A percentile compares a stretch with the other conserved stretches of the same genome.
Evolutionary conservation across 2,329 filamentous ascomycete species (phyloP).

Genomic region (Rachicladosporium sp.): DNA sequence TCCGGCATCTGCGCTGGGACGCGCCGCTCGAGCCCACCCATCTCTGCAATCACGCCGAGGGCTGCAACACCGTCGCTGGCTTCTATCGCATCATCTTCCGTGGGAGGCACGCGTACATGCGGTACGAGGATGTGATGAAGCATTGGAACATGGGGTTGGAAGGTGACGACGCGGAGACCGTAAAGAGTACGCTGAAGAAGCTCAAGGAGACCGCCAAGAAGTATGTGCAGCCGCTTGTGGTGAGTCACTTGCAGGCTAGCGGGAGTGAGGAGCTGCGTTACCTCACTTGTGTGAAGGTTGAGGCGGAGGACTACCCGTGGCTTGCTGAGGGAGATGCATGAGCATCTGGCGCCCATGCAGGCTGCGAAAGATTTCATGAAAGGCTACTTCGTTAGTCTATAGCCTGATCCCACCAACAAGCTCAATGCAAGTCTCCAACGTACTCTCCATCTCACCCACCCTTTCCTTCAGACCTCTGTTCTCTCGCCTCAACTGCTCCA

Average conservation of each 20-base stretch:
- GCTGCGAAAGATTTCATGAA: no score
- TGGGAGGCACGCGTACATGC: constrained; percentile 21
- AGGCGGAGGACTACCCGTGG: constrained; percentile 22
- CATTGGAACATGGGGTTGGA: constrained; percentile 7
- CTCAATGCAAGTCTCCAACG: constrained; percentile 45
- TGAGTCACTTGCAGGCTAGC: constrained; percentile 5
- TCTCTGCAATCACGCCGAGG: constrained; percentile 7
- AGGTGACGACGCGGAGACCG: constrained; percentile 1
- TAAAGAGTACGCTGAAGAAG: neutral
- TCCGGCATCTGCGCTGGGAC: constrained; percentile 7
- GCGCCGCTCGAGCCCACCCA: neutral
- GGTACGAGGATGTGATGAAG: constrained; percentile 13
- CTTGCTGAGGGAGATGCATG: no score
- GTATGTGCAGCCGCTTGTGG: constrained; percentile 20
- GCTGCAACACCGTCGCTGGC: constrained; percentile 6
- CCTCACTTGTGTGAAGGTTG: constrained; percentile 24
- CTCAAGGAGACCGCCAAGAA: constrained; percentile 15
- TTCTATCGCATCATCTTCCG: constrained; percentile 20
- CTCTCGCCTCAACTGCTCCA: constrained; percentile 42
- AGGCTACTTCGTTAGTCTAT: no score
- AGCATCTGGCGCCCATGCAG: no score
- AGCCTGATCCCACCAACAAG: constrained; percentile 27
- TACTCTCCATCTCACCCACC: constrained; percentile 41
- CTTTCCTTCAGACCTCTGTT: constrained; percentile 41
- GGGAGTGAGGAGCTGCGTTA: constrained; percentile 17